Percentiles rank a stretch among this genome's conserved stretches.
Conservation (phyloP, 2,329 filamentous ascomycete species). For the Elsinoe fawcettii region DNA sequence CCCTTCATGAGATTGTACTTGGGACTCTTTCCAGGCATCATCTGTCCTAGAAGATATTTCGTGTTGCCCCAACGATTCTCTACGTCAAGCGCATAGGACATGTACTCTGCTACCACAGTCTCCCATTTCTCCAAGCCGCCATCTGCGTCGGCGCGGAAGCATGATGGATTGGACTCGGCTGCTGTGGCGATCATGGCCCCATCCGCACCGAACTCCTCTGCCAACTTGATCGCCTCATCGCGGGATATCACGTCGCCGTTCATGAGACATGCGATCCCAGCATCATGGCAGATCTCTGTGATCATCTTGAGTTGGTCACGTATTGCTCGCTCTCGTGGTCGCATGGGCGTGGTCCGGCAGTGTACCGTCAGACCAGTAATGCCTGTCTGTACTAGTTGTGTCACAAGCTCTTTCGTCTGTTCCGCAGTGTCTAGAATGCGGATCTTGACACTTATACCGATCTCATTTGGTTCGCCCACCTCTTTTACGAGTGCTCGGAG, state of each 20-base stretch:
- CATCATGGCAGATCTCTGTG: constrained; percentile 67
- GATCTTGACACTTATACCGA: constrained; percentile 97
- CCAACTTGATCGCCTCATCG: constrained; percentile 63
- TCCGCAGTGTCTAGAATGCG: constrained; percentile 71
- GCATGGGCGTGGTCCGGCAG: constrained; percentile 93
- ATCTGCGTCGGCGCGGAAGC: constrained; percentile 62
- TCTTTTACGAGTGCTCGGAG: constrained; percentile 72
- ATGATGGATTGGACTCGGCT: constrained; percentile 84
- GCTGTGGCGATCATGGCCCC: constrained; percentile 95
- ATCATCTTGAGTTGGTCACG: constrained; percentile 81
- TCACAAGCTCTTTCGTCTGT: constrained; percentile 69
- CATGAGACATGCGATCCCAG: constrained; percentile 87
- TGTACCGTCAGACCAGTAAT: constrained; percentile 91
- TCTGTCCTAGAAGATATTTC: constrained; percentile 78
- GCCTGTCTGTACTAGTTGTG: constrained; percentile 71
- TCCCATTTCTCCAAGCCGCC: constrained; percentile 68
- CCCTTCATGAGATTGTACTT: constrained; percentile 54
- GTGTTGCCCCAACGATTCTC: constrained; percentile 89
- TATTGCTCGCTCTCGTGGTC: constrained; percentile 79
- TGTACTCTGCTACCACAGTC: constrained; percentile 68
- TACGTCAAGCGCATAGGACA: constrained; percentile 63
- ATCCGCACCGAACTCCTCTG: constrained; percentile 74
- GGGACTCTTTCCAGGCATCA: constrained; percentile 72
- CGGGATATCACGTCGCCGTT: constrained; percentile 82
- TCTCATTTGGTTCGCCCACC: constrained; percentile 68